A percentile compares a stretch with the other conserved stretches of the same genome.
Evolutionary conservation across 441 rosid genomes (phyloP).

Genomic region (Erodium moschatum): DNA sequence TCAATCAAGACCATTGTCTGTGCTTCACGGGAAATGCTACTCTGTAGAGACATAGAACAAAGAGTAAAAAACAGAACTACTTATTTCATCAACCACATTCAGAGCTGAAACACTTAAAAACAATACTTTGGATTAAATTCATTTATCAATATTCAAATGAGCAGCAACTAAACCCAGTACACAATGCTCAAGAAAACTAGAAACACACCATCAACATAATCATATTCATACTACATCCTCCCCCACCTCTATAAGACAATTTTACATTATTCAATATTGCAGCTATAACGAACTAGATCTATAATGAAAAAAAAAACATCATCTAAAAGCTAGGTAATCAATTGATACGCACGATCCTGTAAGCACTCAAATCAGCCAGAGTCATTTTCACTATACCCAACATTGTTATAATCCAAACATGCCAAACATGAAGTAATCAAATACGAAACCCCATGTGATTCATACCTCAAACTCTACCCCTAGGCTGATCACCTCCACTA

Average conservation of each 20-base stretch:
- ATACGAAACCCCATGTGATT: not conserved
- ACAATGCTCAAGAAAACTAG: not conserved
- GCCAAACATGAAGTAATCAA: not conserved
- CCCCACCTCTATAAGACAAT: not conserved
- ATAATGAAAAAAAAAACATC: not conserved
- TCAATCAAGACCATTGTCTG: slow-evolving; percentile 91
- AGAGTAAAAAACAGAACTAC: not conserved
- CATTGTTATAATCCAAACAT: not conserved
- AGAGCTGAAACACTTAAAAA: not conserved
- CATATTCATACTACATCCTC: not conserved
- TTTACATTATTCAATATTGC: not conserved
- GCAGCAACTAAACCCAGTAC: not conserved
- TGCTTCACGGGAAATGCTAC: slow-evolving; percentile 79
- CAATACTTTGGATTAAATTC: not conserved
- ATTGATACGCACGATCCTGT: not conserved
- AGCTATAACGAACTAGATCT: not conserved
- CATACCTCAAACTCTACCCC: not conserved
- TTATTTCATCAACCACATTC: not conserved
- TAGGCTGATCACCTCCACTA: not conserved
- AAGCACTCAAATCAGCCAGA: too few species aligned
- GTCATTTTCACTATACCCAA: not conserved
- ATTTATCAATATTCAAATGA: not conserved
- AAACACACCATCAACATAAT: not conserved
- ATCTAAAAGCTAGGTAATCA: not conserved
- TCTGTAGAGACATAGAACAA: slow-evolving; percentile 29